Evolutionary conservation across 495 filamentous ascomycete species (phyloP), one percentile per base, ranked within the genome.

Genomic region (Choiromyces venosus): DNA sequence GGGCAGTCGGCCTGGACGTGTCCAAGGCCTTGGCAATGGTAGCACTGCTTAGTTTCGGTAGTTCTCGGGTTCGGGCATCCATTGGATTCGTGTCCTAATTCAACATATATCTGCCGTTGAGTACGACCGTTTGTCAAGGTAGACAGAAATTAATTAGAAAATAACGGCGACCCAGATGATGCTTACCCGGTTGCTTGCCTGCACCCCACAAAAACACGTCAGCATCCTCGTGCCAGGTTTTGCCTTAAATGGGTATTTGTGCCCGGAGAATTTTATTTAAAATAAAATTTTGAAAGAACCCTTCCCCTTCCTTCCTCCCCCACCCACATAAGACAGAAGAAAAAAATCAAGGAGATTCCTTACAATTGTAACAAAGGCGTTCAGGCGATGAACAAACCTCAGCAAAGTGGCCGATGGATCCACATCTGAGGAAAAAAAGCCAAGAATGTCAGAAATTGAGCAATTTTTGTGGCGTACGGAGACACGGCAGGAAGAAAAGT

Each of bases 1-100:
- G 96, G 96, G 88, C 96, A 99, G 83, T 98, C 96, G 75, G 96
- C 96, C 86, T 99, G 96, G 80, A 99, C 95, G 82, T 99, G 96
- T 72, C 96, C 96, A 74, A 97, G 87, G 44, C 96, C 96, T 85
- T 98, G 95, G 87, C 96, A 99, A 86, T 98, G 95, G 83, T 99
- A 99, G 89, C 96, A 99, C 86, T 99, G 96, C 89, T 99, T 99
- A 56, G 92, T 92, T 85, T 99, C 95, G 74, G 96, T 97, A 61
- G 94, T 96, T 83, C 96, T 89, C 77, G 96, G 96, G 82, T 91
- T 91, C 76, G 96, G 96, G 87, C 96, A 99, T 81, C 89, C 89
- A 86, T 94, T 98, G 70, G 94, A 97, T 84, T 99, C 96, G 85
- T 99, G 96, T 83, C 96, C 94, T 96, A 7, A 29, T 61, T 33